Base-by-base conservation (phyloP, 768 basidiomycete genomes). In the Russula griseocarnosa region DNA sequence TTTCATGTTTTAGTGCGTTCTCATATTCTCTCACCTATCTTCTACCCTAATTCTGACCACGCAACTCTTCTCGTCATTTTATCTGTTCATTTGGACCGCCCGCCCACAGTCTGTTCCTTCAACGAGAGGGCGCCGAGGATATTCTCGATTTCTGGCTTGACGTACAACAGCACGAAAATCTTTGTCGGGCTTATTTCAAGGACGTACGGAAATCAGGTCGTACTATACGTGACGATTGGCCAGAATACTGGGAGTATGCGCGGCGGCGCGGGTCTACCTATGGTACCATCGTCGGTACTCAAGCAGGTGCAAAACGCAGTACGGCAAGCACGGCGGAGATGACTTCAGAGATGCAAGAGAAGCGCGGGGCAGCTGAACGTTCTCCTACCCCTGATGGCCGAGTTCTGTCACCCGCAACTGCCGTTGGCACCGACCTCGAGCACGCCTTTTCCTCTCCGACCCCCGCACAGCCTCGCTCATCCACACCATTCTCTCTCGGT, bases 81-180 rank as follows among this genome's bases (percentile, higher is more conserved):
- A 40, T 46, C 34, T 47, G 11, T 10, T 32, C 18, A 61, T 58
- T 60, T 63, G 51, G 36, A 20, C 38, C 18, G 18, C 18, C n/a
- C n/a, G n/a, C n/a, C n/a, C 54, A 30, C 67, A 97, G 96, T 76
- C 83, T 98, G 65, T 98, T 98, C 75, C 79, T 99, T 40, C 96
- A 98, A 73, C 85, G 94, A 40, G 96, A 99, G 76, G 92, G 93
- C 28, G 86, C 92, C 60, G 96, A 98, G 73, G 97, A 99, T 74
- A 90, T 94, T 55, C 78, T 99, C 51, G 97, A 99, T 74, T 98
- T 98, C 71, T 98, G 96, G 95, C 83, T 99, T 32, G 97, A 99
- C 74, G 97, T 98, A 7, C 94, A 97, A 70, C 97, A 98, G 76
- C 97, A 99, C 74, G 97, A 98, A 78, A 98, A 98, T 73, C 85